These are phyloP conservation scores for Wickerhamomyces sp. DNA, from an alignment of 1,139 yeast genomes.

Conservation along the genomic window DNA sequence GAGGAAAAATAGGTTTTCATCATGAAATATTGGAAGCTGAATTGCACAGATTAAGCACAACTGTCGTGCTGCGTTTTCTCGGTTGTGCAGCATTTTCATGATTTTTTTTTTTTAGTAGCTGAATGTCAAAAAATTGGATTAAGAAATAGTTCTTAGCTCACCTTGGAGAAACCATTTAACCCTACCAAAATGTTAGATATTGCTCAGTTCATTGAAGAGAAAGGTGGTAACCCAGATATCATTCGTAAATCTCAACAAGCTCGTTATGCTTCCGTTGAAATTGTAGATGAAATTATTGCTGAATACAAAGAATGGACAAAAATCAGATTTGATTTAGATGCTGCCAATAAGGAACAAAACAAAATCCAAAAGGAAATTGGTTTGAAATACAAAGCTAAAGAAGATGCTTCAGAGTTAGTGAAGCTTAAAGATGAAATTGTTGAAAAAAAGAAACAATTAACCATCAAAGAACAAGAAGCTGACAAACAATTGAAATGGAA, in stretches of 20 bases:
- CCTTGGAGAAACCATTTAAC: not conserved
- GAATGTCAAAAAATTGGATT: not conserved
- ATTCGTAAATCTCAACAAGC: slow-evolving; percentile 87
- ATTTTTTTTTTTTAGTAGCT: no score
- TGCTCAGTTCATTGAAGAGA: slow-evolving; percentile 84
- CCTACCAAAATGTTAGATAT: slow-evolving; percentile 74
- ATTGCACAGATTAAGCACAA: not conserved
- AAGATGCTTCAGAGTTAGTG: slow-evolving; percentile 82
- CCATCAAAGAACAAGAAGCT: slow-evolving; percentile 69
- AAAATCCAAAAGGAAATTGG: slow-evolving; percentile 91
- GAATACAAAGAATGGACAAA: slow-evolving; percentile 92
- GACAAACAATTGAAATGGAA: slow-evolving; percentile 70
- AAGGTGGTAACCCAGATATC: slow-evolving; percentile 91
- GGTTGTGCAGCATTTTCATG: not conserved
- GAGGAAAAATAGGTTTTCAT: no score
- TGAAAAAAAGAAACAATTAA: slow-evolving; percentile 61
- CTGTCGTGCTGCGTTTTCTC: not conserved
- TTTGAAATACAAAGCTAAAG: slow-evolving; percentile 86
- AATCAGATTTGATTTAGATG: slow-evolving; percentile 89
- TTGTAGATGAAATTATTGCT: slow-evolving; percentile 89
- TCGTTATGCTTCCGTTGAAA: slow-evolving; percentile 90
- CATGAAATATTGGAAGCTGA: no score
- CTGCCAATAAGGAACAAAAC: slow-evolving; percentile 79
- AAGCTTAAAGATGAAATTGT: slow-evolving; percentile 73
- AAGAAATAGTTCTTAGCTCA: no score